Evolutionary conservation across 768 basidiomycete species (phyloP).

Genomic region (Pholiota molesta): DNA sequence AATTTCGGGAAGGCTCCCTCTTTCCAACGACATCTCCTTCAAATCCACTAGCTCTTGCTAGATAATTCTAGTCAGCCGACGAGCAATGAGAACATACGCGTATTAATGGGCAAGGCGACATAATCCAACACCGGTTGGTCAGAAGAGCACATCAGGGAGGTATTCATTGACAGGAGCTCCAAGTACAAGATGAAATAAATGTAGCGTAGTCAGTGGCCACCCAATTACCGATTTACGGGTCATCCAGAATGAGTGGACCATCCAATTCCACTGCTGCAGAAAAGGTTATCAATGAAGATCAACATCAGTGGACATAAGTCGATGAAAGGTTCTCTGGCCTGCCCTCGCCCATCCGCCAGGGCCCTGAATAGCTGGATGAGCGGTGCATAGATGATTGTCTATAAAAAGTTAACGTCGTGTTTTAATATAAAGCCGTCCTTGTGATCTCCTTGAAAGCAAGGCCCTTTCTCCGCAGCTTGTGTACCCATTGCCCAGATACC

Average conservation of each 20-base stretch:
- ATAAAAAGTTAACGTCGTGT: not conserved
- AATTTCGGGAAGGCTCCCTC: conserved; percentile 17
- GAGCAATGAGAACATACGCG: not conserved
- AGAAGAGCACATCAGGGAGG: not conserved
- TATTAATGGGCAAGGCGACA: not conserved
- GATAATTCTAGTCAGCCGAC: not conserved
- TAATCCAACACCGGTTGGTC: conserved; percentile 18
- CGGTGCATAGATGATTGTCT: conserved; percentile 22
- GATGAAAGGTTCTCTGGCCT: not conserved
- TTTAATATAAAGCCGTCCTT: too few species aligned
- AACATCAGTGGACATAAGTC: not conserved
- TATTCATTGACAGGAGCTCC: too few species aligned
- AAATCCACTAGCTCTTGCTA: conserved; percentile 15
- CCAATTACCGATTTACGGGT: conserved; percentile 19
- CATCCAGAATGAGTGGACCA: conserved; percentile 9
- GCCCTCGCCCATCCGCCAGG: conserved; percentile 21
- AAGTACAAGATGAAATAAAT: conserved; percentile 20
- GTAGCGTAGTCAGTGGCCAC: too few species aligned
- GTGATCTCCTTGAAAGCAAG: conserved; percentile 17
- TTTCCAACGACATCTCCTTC: conserved; percentile 18
- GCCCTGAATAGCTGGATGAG: conserved; percentile 19
- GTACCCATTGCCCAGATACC: conserved; percentile 23
- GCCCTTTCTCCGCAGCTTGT: conserved; percentile 21
- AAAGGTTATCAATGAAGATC: conserved; percentile 7
- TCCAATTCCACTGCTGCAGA: too few species aligned